Evolutionary conservation across 495 filamentous ascomycete species (phyloP), one percentile per base, ranked within the genome.

Genomic region (Chaetomium cochliodes): DNA sequence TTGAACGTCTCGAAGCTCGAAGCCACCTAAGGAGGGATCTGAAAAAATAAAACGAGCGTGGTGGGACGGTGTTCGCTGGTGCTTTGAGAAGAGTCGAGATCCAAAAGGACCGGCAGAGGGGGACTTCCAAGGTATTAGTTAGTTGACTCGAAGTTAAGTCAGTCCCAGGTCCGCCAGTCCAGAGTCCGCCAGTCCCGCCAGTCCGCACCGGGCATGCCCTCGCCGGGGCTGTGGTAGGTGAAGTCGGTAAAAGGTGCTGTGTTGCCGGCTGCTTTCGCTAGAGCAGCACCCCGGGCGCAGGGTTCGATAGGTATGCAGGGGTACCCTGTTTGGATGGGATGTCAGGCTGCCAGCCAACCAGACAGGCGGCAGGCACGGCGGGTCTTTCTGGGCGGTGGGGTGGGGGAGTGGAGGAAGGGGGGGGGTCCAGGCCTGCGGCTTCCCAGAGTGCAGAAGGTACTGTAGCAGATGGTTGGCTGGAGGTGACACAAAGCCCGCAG

Each of bases 41-140:
- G 5, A 7, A 37, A 37, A 37, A 37, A 37, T 58, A 18, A 65
- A 68, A 68, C 66, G 66, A 68, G 62, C 66, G 66, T 68, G 64
- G 57, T 64, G 65, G 61, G 58, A 68, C 57, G 46, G 56, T 63
- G 60, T 25, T 47, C 55, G 51, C 56, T 62, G 60, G 47, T 47
- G 58, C 37, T 46, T 49, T 9, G 23, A 47, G n/a, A 56, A 30
- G 60, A 41, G 49, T 50, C 56, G 51, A 64, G 51, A 22, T 49
- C 25, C 41, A 44, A 33, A 54, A 58, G 66, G 42, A 60, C 39
- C 62, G 23, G 60, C 33, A 9, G 65, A 67, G 39, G 55, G 55
- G 65, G 60, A 50, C 50, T 23, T 59, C 8, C 37, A 18, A 30
- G 47, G 41, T 66, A 66, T 57, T 66, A 66, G 51, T 57, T 66